These are phyloP conservation scores for Cydonia oblonga DNA, from an alignment of 331 rosid species.

Conservation along the genomic window DNA sequence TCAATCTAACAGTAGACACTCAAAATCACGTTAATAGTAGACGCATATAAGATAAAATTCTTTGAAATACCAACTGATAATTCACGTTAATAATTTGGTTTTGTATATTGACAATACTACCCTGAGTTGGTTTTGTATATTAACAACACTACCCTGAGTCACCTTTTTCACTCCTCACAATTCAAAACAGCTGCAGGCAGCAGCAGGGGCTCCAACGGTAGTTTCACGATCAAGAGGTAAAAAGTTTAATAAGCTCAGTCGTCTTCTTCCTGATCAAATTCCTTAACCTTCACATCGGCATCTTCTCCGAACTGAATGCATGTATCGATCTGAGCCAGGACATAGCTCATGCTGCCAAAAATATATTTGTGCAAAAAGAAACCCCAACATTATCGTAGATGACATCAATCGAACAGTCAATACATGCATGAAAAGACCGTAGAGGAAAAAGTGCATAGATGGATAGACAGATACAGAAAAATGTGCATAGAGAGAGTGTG, in stretches of 20 bases:
- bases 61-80: too few relatives aligned
- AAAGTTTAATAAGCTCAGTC: constrained; percentile 9
- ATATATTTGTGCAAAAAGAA: neutral
- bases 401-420: neutral
- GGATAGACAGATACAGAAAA: neutral
- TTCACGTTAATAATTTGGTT: neutral
- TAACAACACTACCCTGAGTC: neutral
- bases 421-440: neutral
- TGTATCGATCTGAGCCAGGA: constrained; percentile 58
- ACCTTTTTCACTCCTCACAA: neutral
- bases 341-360: constrained; percentile 47
- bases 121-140: neutral
- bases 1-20: too few relatives aligned
- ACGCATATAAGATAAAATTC: too few relatives aligned
- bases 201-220: neutral
- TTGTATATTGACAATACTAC: neutral
- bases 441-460: neutral
- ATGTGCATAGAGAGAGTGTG: neutral
- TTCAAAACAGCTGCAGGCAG: neutral
- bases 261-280: constrained; percentile 58
- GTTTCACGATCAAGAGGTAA: neutral
- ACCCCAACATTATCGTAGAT: neutral
- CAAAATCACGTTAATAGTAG: too few relatives aligned
- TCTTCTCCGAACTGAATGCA: constrained; percentile 77
- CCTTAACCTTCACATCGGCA: constrained; percentile 70